A percentile compares a stretch with the other conserved stretches of the same genome.
Evolutionary conservation across 345 rosid species (phyloP).

Genomic region (Arabidopsis thaliana): TAIR10.1 NC_003071.7:8832001-8832500

Average conservation of each 20-base stretch:
- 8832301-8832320: neutral
- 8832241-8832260: neutral
- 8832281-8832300: neutral
- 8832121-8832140: neutral
- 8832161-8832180: neutral
- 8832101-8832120: no score
- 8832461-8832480: neutral
- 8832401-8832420: neutral
- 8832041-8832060: neutral
- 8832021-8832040: neutral
- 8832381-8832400: neutral
- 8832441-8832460: neutral
- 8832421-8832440: neutral
- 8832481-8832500: conserved; percentile 54
- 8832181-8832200: neutral
- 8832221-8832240: neutral
- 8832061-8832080: no score
- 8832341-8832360: neutral
- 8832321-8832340: neutral
- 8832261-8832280: neutral
- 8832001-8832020: neutral
- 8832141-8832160: conserved; percentile 2
- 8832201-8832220: neutral
- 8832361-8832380: neutral
- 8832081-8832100: no score